phyloP scores from a whole-genome alignment of 441 rosid species.

The Mallotus repandus region DNA sequence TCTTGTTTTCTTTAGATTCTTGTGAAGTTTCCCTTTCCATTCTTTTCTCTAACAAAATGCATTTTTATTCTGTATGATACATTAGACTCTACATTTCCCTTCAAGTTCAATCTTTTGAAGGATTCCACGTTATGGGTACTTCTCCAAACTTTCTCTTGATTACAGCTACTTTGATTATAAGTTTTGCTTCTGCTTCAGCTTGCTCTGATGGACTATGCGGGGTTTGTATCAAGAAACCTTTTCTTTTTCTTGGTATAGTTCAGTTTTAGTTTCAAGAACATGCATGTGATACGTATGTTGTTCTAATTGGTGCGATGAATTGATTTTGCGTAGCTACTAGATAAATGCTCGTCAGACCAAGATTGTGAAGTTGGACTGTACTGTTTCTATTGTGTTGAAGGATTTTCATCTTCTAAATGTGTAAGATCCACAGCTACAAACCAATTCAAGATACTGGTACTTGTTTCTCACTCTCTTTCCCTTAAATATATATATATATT shows the following conservation, averaged over 20 bases:
- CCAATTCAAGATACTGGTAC: slow-evolving; percentile 68
- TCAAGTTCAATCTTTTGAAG: not conserved
- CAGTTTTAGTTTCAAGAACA: not conserved
- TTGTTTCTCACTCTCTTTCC: not conserved
- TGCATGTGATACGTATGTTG: no score
- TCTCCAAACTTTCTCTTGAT: slow-evolving; percentile 21
- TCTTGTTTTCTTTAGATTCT: no score
- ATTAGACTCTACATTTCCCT: no score
- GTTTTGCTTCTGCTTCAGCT: slow-evolving; percentile 28
- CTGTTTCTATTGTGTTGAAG: slow-evolving; percentile 56
- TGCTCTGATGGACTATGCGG: slow-evolving; percentile 39
- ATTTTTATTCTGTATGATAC: no score
- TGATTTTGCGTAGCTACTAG: slow-evolving; percentile 35
- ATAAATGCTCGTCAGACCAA: slow-evolving; percentile 50
- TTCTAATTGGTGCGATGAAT: no score
- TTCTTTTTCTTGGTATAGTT: not conserved
- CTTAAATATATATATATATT: no score
- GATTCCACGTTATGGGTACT: slow-evolving; percentile 31
- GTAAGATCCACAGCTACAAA: slow-evolving; percentile 52
- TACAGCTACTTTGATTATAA: slow-evolving; percentile 14
- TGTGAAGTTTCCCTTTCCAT: no score
- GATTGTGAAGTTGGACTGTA: slow-evolving; percentile 66
- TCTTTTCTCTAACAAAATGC: no score
- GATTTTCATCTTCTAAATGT: slow-evolving; percentile 52
- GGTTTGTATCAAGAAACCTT: slow-evolving; percentile 15